Percentiles rank a stretch among this genome's conserved stretches.
Evolutionary conservation across 148 eudicot species (phyloP).

Genomic region (Rhododendron vialii): DNA sequence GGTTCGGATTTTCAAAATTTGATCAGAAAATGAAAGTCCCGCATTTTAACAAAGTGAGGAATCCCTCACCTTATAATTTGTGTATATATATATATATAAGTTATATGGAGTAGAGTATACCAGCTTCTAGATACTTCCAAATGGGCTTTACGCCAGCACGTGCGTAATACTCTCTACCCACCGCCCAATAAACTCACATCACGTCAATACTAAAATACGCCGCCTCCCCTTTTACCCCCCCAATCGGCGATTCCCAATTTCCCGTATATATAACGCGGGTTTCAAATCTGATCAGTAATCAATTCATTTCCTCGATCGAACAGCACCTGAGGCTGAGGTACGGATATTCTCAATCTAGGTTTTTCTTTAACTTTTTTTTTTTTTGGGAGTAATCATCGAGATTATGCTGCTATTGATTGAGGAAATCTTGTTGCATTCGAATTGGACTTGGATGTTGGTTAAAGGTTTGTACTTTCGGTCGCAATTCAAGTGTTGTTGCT

Average conservation of each 20-base stretch:
- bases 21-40: too few species aligned
- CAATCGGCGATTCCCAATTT: neutral
- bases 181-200: neutral
- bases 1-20: too few species aligned
- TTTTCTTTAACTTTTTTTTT: neutral
- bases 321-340: constrained; percentile 7
- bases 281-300: neutral
- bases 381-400: neutral
- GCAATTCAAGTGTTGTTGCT: neutral
- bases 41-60: too few species aligned
- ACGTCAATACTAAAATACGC: constrained; percentile 1
- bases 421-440: neutral
- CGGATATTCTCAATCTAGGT: neutral
- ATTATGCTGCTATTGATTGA: neutral
- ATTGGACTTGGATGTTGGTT: neutral
- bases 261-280: neutral
- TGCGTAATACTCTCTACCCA: neutral
- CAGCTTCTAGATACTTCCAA: neutral
- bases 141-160: constrained; percentile 1
- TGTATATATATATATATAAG: too few species aligned
- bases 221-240: neutral
- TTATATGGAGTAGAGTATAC: too few species aligned
- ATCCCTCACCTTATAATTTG: too few species aligned
- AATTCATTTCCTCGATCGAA: neutral
- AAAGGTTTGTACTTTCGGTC: neutral